Conservation (phyloP, 148 eudicot genomes). For the Nepenthes mirabilis region DNA sequence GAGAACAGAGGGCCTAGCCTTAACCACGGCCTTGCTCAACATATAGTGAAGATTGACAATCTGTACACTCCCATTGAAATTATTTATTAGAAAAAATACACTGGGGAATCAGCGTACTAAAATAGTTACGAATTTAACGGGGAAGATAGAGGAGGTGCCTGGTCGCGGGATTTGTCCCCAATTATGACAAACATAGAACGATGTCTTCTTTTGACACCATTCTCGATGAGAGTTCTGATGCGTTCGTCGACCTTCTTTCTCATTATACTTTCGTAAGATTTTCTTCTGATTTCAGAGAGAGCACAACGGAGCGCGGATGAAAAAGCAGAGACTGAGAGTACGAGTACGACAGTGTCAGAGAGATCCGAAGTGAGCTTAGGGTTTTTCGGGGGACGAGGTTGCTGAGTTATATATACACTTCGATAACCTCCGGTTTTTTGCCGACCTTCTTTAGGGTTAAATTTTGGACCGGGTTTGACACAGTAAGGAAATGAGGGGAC, state of each 20-base stretch:
- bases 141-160: slow-evolving; percentile 19
- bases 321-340: too few species aligned
- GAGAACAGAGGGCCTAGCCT: slow-evolving; percentile 62
- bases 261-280: slow-evolving; percentile 20
- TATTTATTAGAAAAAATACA: background rate
- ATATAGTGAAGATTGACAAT: slow-evolving; percentile 79
- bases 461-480: too few species aligned
- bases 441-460: too few species aligned
- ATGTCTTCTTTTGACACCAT: slow-evolving; percentile 73
- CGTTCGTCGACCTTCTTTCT: slow-evolving; percentile 92
- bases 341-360: too few species aligned
- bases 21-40: slow-evolving; percentile 50
- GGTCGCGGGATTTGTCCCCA: slow-evolving; percentile 85
- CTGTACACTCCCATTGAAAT: slow-evolving; percentile 18
- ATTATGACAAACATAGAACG: slow-evolving; percentile 81
- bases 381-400: too few species aligned
- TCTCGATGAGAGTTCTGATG: slow-evolving; percentile 76
- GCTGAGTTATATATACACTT: too few species aligned
- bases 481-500: too few species aligned
- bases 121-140: background rate
- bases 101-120: too few species aligned
- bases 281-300: too few species aligned
- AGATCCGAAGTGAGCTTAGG: too few species aligned
- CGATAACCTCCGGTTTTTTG: too few species aligned
- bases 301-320: too few species aligned